Base-by-base conservation (phyloP, 1,139 yeast species). In the Yamadazyma diddensiae region DNA sequence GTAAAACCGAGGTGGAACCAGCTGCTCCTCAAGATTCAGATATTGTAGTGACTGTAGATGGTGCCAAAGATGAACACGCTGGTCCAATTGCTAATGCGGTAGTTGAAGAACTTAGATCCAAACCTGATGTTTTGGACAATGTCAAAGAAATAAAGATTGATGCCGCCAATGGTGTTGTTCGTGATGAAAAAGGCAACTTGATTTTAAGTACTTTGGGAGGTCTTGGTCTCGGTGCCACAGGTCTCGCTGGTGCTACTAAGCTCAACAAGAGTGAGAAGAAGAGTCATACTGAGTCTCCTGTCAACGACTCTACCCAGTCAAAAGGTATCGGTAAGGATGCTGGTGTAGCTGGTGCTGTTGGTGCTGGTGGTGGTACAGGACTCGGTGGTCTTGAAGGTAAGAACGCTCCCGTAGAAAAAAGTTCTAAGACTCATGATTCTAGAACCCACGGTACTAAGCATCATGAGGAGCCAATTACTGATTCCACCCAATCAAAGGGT, bases 61-160 rank as follows among this genome's bases (percentile, higher is more conserved):
- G 66, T n/a, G 54, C 53, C 24, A 47, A 45, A 21, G 57, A 54
- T 36, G 53, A 52, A 26, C 29, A 37, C 1, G 68, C 70, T 1
- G 52, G 57, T 7, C 33, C 31, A 11, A 46, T 62, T 36, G 69
- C 69, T n/a, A 46, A 52, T 27, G 41, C 46, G 17, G 62, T 62
- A 4, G 62, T 62, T 10, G 45, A 46, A 6, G 42, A 52, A 14
- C 52, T 63, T 19, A 53, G 53, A 35, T 43, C 49, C 9, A 49
- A 50, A 21, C 60, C 61, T 3, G 52, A 53, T n/a, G 39, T 53
- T 2, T 45, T 61, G 26, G 39, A 47, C 3, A 37, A 42, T 9
- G 55, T 53, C 14, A 50, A 53, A 35, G 62, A 55, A 34, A 45
- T 63, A 26, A 55, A 43, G 32, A 58, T 62, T 24, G 59, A 63